Percentiles rank a stretch among this genome's conserved stretches.
Conservation (phyloP, 176 grass and related monocot genomes). For the Oryza meyeriana region DNA sequence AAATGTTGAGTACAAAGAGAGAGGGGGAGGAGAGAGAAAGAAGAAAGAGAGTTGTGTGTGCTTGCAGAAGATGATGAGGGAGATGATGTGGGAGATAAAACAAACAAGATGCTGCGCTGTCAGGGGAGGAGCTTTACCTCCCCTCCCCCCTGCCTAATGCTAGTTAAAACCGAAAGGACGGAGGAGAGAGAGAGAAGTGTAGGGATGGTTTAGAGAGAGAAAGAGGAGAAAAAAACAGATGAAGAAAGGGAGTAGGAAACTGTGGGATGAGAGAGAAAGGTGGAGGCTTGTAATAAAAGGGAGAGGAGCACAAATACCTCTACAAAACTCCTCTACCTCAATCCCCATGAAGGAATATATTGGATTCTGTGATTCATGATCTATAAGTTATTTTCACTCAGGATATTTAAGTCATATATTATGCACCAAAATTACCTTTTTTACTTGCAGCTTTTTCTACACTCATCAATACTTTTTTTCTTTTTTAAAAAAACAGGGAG, state of each 20-base stretch:
- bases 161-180: slow-evolving; percentile 62
- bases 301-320: slow-evolving; percentile 49
- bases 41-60: neutral
- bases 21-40: neutral
- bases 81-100: slow-evolving; percentile 86
- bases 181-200: slow-evolving; percentile 33
- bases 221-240: slow-evolving; percentile 31
- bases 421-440: neutral
- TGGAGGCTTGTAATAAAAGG: slow-evolving; percentile 47
- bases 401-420: slow-evolving; percentile 38
- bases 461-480: neutral
- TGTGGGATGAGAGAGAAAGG: slow-evolving; percentile 32
- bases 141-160: slow-evolving; percentile 35
- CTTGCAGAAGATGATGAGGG: slow-evolving; percentile 61
- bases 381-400: slow-evolving; percentile 17
- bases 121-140: slow-evolving; percentile 59
- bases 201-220: slow-evolving; percentile 44
- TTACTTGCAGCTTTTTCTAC: neutral
- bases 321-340: slow-evolving; percentile 53
- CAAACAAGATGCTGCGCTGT: slow-evolving; percentile 98
- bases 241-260: slow-evolving; percentile 11
- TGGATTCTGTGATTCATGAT: slow-evolving; percentile 41
- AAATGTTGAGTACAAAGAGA: slow-evolving; percentile 39
- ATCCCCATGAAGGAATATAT: slow-evolving; percentile 59
- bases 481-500: too few relatives aligned